Base-by-base conservation (phyloP, 2,329 filamentous ascomycete genomes). In the Thelonectria olida region DNA sequence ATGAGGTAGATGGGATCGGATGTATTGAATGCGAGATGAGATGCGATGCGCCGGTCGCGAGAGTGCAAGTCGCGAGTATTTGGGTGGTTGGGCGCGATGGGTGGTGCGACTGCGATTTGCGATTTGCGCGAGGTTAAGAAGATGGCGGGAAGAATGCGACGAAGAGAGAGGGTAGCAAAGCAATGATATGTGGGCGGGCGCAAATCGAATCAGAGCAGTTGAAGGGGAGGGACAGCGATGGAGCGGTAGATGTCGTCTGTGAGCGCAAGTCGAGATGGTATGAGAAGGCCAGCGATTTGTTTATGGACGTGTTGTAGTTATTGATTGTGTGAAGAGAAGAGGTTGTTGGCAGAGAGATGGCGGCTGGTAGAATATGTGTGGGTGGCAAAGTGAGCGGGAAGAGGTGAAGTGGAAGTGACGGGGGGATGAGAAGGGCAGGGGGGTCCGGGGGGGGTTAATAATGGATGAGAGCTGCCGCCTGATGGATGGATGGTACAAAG, bases 381-480 rank as follows among this genome's bases (percentile, higher is more conserved):
- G n/a, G 66, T 67, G 64, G 66, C 64, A 42, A 63, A 62, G 65
- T 65, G 66, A 61, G 65, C 57, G n/a, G n/a, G n/a, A 65, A 70
- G 54, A 66, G 64, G 67, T 64, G 67, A 67, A 65, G 45, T 41
- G 36, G 36, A 66, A 65, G 67, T 67, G 68, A 55, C 63, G 67
- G 58, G 55, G 59, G 59, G 61, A 65, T 61, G 68, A 66, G 62
- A 61, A 61, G 44, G 49, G 53, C 54, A 53, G 67, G 62, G 66
- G 68, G 68, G 55, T 22, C 65, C 39, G 63, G 60, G 65, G 54
- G 58, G 68, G 66, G 56, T 65, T 70, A 70, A 70, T 70, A 70
- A 65, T 64, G 63, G 31, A 13, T 34, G 31, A 15, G 31, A n/a
- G n/a, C n/a, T n/a, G n/a, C n/a, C n/a, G n/a, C n/a, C n/a, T n/a